phyloP scores from a whole-genome alignment of 495 filamentous ascomycete species.

The Entonaema liquescens region DNA sequence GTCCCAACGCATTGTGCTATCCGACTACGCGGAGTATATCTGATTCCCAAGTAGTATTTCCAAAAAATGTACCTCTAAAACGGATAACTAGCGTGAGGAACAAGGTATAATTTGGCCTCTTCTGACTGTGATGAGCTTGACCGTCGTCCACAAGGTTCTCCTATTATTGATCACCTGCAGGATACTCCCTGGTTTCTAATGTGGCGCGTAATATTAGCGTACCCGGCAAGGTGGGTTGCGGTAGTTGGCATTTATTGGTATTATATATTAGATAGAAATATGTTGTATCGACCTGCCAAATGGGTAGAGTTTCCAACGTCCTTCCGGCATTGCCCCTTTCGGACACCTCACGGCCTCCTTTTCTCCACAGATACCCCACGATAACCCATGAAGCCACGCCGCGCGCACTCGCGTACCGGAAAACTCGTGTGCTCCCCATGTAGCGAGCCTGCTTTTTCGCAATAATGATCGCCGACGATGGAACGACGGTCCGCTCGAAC shows the following conservation, averaged over 20 bases:
- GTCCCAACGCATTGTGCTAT: background rate
- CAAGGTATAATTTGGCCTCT: background rate
- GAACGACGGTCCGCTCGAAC: conserved; percentile 39
- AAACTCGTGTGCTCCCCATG: conserved; percentile 1
- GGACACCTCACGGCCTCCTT: conserved; percentile 22
- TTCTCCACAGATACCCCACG: conserved; percentile 34
- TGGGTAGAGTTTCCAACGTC: conserved; percentile 21
- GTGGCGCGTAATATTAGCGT: conserved; percentile 12
- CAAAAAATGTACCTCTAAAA: background rate
- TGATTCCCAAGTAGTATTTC: background rate
- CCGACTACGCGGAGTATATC: background rate
- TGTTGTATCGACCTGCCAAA: conserved; percentile 35
- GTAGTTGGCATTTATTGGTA: conserved; percentile 34
- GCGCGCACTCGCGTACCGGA: conserved; percentile 10
- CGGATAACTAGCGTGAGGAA: background rate
- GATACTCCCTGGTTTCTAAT: conserved; percentile 24
- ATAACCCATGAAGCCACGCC: conserved; percentile 19
- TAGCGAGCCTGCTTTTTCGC: conserved; percentile 18
- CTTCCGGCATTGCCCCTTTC: conserved; percentile 45
- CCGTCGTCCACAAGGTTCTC: conserved; percentile 13
- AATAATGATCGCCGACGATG: conserved; percentile 32
- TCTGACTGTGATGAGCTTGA: background rate
- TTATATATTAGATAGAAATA: conserved; percentile 2
- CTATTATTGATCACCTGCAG: conserved; percentile 24
- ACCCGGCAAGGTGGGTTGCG: conserved; percentile 33